A percentile compares a stretch with the other conserved stretches of the same genome.
Evolutionary conservation across 352 stramenopile genomes (phyloP).

Genomic region (Phytophthora colocasiae): DNA sequence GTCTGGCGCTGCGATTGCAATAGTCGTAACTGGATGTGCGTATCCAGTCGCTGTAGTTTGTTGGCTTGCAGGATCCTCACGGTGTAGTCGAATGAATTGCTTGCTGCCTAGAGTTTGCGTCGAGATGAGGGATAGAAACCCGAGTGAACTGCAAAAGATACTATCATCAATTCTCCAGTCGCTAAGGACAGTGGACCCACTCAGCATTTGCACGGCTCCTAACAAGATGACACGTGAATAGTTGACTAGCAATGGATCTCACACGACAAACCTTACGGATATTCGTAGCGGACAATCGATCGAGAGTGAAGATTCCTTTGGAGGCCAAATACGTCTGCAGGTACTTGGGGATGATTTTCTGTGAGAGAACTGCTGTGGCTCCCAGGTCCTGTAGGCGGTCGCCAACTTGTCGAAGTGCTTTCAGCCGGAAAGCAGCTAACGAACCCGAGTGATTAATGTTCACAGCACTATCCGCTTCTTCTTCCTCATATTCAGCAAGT

Average conservation of each 20-base stretch:
- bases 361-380: slow-evolving; percentile 53
- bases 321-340: slow-evolving; percentile 47
- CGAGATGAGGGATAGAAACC: slow-evolving; percentile 52
- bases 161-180: slow-evolving; percentile 46
- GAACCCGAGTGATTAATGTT: slow-evolving; percentile 25
- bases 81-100: slow-evolving; percentile 44
- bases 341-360: slow-evolving; percentile 63
- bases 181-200: slow-evolving; percentile 51
- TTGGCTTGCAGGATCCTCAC: slow-evolving; percentile 3
- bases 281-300: slow-evolving; percentile 53
- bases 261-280: slow-evolving; percentile 51
- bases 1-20: slow-evolving; percentile 43
- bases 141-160: slow-evolving; percentile 29
- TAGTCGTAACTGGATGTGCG: slow-evolving; percentile 47
- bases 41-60: neutral
- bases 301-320: slow-evolving; percentile 55
- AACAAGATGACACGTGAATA: slow-evolving; percentile 5
- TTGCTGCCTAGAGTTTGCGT: slow-evolving; percentile 44
- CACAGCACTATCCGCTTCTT: slow-evolving; percentile 8
- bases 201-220: slow-evolving; percentile 61
- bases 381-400: slow-evolving; percentile 43
- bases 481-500: slow-evolving; percentile 17
- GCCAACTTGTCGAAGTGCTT: slow-evolving; percentile 39
- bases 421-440: slow-evolving; percentile 31
- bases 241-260: neutral